Conservation (phyloP, 2,329 filamentous ascomycete species). For the Cryoendolithus antarcticus region DNA sequence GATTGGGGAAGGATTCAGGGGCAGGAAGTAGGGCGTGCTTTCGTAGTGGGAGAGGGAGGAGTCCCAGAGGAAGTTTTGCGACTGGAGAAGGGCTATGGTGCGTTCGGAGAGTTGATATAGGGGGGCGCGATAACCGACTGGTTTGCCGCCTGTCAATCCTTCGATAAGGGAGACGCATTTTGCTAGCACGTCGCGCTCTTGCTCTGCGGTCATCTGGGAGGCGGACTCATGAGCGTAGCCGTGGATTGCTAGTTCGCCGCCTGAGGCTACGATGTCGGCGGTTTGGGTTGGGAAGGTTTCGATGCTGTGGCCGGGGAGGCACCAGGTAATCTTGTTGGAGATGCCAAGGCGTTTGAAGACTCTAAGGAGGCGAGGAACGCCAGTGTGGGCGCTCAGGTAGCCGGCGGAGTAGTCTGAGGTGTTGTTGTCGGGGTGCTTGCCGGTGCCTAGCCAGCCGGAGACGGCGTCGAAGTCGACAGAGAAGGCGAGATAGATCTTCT, state of each 20-base stretch:
- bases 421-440: constrained; percentile 39
- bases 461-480: constrained; percentile 46
- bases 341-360: constrained; percentile 41
- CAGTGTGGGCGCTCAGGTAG: constrained; percentile 45
- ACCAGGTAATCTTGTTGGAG: constrained; percentile 45
- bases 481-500: constrained; percentile 28
- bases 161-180: constrained; percentile 36
- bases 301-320: constrained; percentile 46
- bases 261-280: constrained; percentile 37
- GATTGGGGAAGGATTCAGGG: constrained; percentile 28
- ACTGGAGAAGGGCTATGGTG: constrained; percentile 36
- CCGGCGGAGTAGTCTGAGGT: constrained; percentile 45
- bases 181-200: constrained; percentile 38
- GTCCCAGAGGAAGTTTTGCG: constrained; percentile 40
- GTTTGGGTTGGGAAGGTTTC: constrained; percentile 45
- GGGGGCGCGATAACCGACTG: constrained; percentile 39
- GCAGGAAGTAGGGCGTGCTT: constrained; percentile 37
- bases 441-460: constrained; percentile 48
- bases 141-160: constrained; percentile 32
- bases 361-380: constrained; percentile 42
- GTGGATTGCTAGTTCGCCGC: constrained; percentile 41
- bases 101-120: constrained; percentile 39
- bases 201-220: constrained; percentile 33
- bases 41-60: constrained; percentile 40
- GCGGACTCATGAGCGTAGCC: constrained; percentile 38